Conservation (phyloP, 495 filamentous ascomycete species). For the Talaromyces proteolyticus region DNA sequence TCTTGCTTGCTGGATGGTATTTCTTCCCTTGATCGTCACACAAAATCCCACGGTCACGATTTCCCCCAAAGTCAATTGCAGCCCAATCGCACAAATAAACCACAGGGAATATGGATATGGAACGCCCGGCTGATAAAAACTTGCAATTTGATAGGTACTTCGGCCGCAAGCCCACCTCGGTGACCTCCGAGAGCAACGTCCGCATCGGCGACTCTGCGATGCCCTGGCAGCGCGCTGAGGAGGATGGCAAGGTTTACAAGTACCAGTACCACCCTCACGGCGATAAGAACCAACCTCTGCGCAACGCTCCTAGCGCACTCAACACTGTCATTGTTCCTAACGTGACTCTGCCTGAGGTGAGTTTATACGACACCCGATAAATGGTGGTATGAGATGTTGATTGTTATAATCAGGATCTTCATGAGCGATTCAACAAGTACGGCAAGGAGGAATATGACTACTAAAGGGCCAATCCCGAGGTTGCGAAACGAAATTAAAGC, state of each 20-base stretch:
- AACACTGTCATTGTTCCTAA: constrained; percentile 91
- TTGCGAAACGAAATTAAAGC: not conserved
- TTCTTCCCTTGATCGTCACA: constrained; percentile 56
- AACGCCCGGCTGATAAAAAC: no score
- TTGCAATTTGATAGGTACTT: constrained; percentile 36
- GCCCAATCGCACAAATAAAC: no score
- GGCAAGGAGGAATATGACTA: constrained; percentile 75
- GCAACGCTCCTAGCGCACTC: constrained; percentile 88
- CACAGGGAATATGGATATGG: no score
- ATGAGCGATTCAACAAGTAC: constrained; percentile 98
- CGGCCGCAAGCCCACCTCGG: constrained; percentile 81
- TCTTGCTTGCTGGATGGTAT: constrained; percentile 78
- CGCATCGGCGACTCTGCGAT: constrained; percentile 66
- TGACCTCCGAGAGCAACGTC: constrained; percentile 75
- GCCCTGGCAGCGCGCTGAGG: constrained; percentile 75
- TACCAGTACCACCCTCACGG: constrained; percentile 94
- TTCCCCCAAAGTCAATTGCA: not conserved
- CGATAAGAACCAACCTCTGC: constrained; percentile 65
- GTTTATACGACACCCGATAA: constrained; percentile 6
- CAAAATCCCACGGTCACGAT: not conserved
- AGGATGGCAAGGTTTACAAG: constrained; percentile 59
- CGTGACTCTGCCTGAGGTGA: constrained; percentile 87
- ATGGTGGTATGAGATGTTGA: constrained; percentile 4
- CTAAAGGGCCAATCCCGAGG: no score
- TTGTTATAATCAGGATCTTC: constrained; percentile 58